Conservation (phyloP, 2,329 filamentous ascomycete species). For the Stemphylium beticola region DNA sequence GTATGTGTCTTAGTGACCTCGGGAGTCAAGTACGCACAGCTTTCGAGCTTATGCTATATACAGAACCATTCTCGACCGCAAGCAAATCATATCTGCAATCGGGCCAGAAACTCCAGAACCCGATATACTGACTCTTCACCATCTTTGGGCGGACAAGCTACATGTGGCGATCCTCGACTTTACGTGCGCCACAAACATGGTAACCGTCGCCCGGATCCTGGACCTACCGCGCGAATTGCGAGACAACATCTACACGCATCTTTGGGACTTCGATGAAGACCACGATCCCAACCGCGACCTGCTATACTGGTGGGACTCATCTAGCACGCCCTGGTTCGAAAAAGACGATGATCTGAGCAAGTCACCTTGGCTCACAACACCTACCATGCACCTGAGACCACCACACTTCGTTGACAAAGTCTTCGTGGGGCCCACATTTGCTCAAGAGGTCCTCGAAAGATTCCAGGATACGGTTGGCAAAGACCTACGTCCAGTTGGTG, state of each 20-base stretch:
- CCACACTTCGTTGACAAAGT: slow-evolving; percentile 14
- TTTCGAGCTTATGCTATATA: not conserved
- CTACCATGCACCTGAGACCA: not conserved
- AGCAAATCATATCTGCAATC: not conserved
- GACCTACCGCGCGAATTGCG: slow-evolving; percentile 11
- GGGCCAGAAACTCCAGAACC: not conserved
- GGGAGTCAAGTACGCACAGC: too few species aligned
- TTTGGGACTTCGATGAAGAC: slow-evolving; percentile 1
- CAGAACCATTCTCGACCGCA: not conserved
- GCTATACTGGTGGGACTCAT: slow-evolving; percentile 11
- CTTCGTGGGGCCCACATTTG: slow-evolving; percentile 3
- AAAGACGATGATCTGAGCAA: not conserved
- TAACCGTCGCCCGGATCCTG: slow-evolving; percentile 2
- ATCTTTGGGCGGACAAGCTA: not conserved
- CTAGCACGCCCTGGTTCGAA: slow-evolving; percentile 9
- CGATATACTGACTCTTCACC: not conserved
- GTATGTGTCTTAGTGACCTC: not conserved
- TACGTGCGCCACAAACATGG: slow-evolving; percentile 2
- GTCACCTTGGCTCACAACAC: not conserved
- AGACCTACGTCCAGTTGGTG: slow-evolving; percentile 5
- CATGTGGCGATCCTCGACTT: slow-evolving; percentile 2
- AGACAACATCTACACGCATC: slow-evolving; percentile 7
- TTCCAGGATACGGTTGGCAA: slow-evolving; percentile 8
- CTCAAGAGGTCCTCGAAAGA: slow-evolving; percentile 4
- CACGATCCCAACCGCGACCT: slow-evolving; percentile 2